phyloP scores from a whole-genome alignment of 768 basidiomycete genomes.

The Harrya chromipes region DNA sequence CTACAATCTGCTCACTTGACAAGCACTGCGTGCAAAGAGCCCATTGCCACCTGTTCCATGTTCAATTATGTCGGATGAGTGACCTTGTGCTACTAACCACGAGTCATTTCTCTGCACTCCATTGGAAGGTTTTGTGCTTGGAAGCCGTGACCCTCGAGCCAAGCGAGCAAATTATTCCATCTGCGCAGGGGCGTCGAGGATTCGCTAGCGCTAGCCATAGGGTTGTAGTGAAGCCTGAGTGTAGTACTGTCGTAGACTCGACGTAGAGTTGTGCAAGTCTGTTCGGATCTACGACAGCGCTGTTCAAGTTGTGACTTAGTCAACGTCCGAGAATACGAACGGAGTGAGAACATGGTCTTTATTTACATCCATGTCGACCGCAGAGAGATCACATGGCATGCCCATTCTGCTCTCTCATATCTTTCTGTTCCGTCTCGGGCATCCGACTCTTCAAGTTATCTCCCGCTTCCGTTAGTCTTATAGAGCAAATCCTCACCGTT shows the following conservation, averaged over 20 bases:
- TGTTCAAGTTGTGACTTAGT: no score
- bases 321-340: no score
- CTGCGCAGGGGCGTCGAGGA: conserved; percentile 8
- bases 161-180: conserved; percentile 50
- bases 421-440: conserved; percentile 1
- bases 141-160: conserved; percentile 52
- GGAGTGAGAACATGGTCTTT: no score
- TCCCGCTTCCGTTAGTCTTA: not conserved
- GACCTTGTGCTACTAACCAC: conserved; percentile 41
- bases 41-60: conserved; percentile 54
- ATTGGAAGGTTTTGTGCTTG: conserved; percentile 43
- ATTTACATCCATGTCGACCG: no score
- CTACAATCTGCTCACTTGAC: conserved; percentile 35
- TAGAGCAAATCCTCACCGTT: not conserved
- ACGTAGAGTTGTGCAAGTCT: no score
- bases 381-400: conserved; percentile 5
- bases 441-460: not conserved
- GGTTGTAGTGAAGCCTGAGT: not conserved
- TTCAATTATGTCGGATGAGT: conserved; percentile 2
- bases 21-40: conserved; percentile 50
- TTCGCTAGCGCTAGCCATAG: conserved; percentile 2
- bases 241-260: no score
- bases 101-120: conserved; percentile 45
- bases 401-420: not conserved
- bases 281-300: no score